A percentile compares a stretch with the other conserved stretches of the same genome.
Evolutionary conservation across 1,284 basidiomycete genomes (phyloP).

Genomic region (Ganoderma leucocontextum): DNA sequence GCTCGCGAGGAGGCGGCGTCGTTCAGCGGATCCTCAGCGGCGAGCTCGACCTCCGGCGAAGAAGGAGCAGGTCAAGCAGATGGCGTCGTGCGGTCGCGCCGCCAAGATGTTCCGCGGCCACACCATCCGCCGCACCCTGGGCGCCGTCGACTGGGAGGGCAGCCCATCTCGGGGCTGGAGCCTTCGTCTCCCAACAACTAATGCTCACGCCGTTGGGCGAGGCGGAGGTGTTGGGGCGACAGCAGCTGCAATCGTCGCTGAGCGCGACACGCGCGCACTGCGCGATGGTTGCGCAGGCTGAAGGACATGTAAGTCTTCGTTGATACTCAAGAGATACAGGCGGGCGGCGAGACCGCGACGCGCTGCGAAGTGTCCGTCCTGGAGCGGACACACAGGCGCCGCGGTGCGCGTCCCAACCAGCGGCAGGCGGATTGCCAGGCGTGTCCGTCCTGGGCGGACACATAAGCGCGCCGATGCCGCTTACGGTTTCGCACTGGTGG

Average conservation of each 20-base stretch:
- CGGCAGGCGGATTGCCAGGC: no score
- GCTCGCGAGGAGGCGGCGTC: background rate
- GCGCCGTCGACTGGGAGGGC: background rate
- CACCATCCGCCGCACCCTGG: background rate
- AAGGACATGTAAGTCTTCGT: background rate
- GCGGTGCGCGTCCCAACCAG: no score
- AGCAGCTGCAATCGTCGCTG: background rate
- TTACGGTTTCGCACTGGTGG: no score
- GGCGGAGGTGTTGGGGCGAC: background rate
- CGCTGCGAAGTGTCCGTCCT: background rate
- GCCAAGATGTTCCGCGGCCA: background rate
- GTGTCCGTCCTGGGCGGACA: no score
- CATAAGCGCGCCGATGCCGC: no score
- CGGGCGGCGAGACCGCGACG: background rate
- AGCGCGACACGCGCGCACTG: background rate
- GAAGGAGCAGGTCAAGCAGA: background rate
- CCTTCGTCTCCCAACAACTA: background rate
- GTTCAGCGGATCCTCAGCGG: background rate
- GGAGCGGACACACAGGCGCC: background rate
- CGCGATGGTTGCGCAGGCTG: background rate
- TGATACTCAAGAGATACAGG: background rate
- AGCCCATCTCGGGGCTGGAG: background rate
- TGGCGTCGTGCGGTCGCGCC: background rate
- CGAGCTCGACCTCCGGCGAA: background rate
- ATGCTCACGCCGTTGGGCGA: background rate